Evolutionary conservation across 192 early-diverging fungal species (phyloP).

Genomic region (Oehlia diaphana): DNA sequence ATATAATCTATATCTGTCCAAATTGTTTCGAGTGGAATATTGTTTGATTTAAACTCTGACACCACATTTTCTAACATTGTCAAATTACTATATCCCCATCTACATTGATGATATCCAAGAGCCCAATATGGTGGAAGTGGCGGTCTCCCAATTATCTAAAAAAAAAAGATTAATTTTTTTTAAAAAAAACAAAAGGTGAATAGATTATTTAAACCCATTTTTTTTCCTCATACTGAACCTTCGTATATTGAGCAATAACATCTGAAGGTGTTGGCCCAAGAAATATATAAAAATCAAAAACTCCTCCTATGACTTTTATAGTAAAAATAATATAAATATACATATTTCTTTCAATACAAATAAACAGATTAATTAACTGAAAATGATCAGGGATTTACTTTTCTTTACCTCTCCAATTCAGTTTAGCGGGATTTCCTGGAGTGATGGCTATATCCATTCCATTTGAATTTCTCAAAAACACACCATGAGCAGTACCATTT

Average conservation of each 20-base stretch:
- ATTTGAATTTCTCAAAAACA: conserved; percentile 61
- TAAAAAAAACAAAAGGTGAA: neutral
- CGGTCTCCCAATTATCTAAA: conserved; percentile 52
- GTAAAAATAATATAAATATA: neutral
- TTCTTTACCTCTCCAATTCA: conserved; percentile 27
- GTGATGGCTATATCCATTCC: conserved; percentile 62
- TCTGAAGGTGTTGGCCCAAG: conserved; percentile 42
- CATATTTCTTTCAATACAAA: conserved; percentile 17
- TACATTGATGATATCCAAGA: conserved; percentile 64
- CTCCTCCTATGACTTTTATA: conserved; percentile 66
- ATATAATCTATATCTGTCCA: conserved; percentile 79
- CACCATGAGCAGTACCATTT: conserved; percentile 42
- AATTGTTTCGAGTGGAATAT: conserved; percentile 64
- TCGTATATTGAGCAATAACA: conserved; percentile 59
- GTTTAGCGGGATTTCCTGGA: conserved; percentile 23
- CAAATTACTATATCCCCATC: conserved; percentile 62
- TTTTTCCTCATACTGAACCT: conserved; percentile 31
- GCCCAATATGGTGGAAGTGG: conserved; percentile 63
- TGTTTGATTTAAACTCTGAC: conserved; percentile 48
- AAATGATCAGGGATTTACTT: too few relatives aligned
- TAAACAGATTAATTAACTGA: too few relatives aligned
- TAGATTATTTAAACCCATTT: neutral
- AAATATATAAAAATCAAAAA: conserved; percentile 66
- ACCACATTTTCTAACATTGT: conserved; percentile 55
- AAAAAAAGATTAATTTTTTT: neutral